Evolutionary conservation across 1,284 basidiomycete species (phyloP), one percentile per base, ranked within the genome.

Genomic region (Trichosporon asahii): DNA sequence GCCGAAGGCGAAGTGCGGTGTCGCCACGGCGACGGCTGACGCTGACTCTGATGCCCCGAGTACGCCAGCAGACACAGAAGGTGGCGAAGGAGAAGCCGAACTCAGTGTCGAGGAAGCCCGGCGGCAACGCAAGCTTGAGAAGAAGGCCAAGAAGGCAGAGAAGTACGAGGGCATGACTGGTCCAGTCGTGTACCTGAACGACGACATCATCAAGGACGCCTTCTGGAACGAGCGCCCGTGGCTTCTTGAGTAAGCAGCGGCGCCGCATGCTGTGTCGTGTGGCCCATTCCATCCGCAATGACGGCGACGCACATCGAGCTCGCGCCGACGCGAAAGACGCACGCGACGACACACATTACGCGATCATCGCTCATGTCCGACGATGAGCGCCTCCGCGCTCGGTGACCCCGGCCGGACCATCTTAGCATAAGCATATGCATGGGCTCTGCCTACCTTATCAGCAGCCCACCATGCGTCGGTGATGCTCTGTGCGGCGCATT

Each of bases 201-300:
- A 90, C 80, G 93, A 96, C 82, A 87, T 96, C 68, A 94, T 95
- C 74, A 86, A 87, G 67, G 89, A 93, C 68, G 86, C 86, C 1
- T 95, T 95, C 83, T 97, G 94, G 94, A 77, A 85, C 11, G 76
- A 78, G 12, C 75, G 85, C 31, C 80, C 83, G 7, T 85, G 85
- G 78, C 72, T 85, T n/a, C 68, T 84, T 53, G 67, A 70, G 14
- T 80, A 66, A 72, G 35, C 29, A 44, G 35, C 35, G 35, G 35
- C 15, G n/a, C 3, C 27, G 6, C 11, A 15, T 2, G 14, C 21
- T 15, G 27, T n/a, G 8, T 21, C 27, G 57, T 8, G 21, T 61
- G 23, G 21, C 21, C 49, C 49, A 21, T 8, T 12, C 11, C n/a
- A 7, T 25, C 49, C 21, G 49, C 49, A 23, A 23, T 9, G 9